Evolutionary conservation across 73 alveolate species (phyloP).

Genomic region (Durusdinium trenchii): DNA sequence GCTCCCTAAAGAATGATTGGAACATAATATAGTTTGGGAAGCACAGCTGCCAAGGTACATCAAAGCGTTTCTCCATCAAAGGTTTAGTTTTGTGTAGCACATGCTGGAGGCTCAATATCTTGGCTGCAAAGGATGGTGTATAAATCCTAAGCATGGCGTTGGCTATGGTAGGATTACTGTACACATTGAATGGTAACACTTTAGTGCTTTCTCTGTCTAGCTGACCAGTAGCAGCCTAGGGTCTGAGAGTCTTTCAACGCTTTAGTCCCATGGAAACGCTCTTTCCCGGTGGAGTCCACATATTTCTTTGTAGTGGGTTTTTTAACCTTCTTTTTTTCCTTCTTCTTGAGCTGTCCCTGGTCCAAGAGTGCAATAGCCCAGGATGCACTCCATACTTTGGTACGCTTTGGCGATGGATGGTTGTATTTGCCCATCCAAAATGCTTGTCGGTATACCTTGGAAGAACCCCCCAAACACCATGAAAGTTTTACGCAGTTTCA

Average conservation of each 20-base stretch:
- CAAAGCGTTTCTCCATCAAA: background rate
- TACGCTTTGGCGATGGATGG: background rate
- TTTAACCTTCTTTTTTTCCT: background rate
- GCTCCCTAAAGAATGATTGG: too few relatives aligned
- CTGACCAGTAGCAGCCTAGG: background rate
- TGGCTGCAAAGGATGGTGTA: background rate
- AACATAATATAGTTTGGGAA: too few relatives aligned
- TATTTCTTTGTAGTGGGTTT: background rate
- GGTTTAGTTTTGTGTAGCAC: conserved; percentile 12
- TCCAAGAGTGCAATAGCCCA: background rate
- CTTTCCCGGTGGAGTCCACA: background rate
- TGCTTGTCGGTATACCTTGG: background rate
- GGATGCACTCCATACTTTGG: background rate
- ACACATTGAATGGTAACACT: too few relatives aligned
- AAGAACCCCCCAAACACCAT: too few relatives aligned
- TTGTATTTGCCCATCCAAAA: conserved; percentile 25
- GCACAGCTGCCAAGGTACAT: background rate
- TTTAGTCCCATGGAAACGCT: background rate
- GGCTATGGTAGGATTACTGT: too few relatives aligned
- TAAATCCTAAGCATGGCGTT: background rate
- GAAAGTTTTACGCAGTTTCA: too few relatives aligned
- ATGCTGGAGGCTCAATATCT: background rate
- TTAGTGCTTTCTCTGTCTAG: too few relatives aligned
- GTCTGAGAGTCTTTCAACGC: background rate
- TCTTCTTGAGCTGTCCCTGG: background rate